A percentile compares a stretch with the other conserved stretches of the same genome.
phyloP scores from a whole-genome alignment of 306 rosid genomes.

The Acacia crassicarpa region DNA sequence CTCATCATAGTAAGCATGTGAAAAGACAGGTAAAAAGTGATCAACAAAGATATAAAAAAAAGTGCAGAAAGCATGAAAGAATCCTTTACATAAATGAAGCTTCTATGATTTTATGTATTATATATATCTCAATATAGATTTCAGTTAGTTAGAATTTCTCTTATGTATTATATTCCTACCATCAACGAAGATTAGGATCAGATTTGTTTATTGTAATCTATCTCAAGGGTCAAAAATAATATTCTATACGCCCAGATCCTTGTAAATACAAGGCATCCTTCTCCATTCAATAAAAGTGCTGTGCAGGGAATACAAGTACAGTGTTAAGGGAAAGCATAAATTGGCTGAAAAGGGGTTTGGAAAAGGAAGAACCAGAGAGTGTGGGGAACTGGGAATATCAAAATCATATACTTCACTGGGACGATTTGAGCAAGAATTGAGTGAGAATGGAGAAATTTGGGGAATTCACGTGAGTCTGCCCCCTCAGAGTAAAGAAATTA shows the following conservation, averaged over 20 bases:
- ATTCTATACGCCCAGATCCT: background rate
- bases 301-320: background rate
- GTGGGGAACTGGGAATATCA: background rate
- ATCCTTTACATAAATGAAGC: background rate
- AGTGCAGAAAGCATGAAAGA: background rate
- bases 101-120: background rate
- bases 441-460: background rate
- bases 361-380: background rate
- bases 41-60: constrained; percentile 12
- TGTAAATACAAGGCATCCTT: background rate
- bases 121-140: background rate
- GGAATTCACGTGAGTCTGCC: background rate
- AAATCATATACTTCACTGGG: background rate
- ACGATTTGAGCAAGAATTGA: background rate
- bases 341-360: background rate
- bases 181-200: background rate
- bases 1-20: constrained; percentile 18
- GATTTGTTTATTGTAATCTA: background rate
- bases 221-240: background rate
- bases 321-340: background rate
- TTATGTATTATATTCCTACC: background rate
- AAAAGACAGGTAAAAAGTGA: constrained; percentile 17
- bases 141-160: background rate
- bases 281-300: background rate
- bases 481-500: background rate